Evolutionary conservation across 2,329 filamentous ascomycete genomes (phyloP).

Genomic region (Macroventuria anomochaeta): DNA sequence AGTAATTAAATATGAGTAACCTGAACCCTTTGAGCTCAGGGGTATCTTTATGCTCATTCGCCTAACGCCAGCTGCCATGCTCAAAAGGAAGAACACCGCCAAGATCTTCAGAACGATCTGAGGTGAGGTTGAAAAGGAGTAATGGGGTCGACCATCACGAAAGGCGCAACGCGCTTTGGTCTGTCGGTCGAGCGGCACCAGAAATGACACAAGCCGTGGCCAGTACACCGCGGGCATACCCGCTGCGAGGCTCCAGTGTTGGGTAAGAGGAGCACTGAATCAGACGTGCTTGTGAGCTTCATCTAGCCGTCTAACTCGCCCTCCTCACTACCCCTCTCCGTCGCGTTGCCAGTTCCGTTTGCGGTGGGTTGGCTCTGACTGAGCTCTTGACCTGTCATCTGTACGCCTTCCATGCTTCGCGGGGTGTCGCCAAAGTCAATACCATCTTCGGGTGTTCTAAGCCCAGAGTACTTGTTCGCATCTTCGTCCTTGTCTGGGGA

Average conservation of each 20-base stretch:
- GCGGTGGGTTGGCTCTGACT: conserved; percentile 28
- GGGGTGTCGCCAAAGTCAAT: conserved; percentile 44
- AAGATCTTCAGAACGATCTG: background rate
- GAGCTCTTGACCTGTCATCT: conserved; percentile 24
- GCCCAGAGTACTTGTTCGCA: conserved; percentile 54
- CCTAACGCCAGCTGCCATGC: conserved; percentile 14
- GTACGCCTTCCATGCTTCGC: conserved; percentile 34
- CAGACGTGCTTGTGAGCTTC: conserved; percentile 7
- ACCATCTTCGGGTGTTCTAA: conserved; percentile 49
- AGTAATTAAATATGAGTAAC: conserved; percentile 2
- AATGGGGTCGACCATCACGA: background rate
- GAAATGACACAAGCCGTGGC: background rate
- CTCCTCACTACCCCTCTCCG: conserved; percentile 52
- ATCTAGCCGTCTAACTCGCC: conserved; percentile 54
- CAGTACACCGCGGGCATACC: background rate
- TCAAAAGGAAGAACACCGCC: conserved; percentile 8
- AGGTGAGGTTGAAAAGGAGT: background rate
- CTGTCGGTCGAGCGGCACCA: background rate
- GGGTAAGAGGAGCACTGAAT: background rate
- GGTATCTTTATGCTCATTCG: conserved; percentile 22
- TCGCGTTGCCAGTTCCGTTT: conserved; percentile 32
- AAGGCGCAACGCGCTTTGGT: background rate
- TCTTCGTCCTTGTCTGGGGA: conserved; percentile 51
- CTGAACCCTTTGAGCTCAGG: conserved; percentile 16
- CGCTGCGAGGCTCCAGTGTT: background rate